phyloP scores from a whole-genome alignment of 169 alveolate species.

The Cryptosporidium ryanae region DNA sequence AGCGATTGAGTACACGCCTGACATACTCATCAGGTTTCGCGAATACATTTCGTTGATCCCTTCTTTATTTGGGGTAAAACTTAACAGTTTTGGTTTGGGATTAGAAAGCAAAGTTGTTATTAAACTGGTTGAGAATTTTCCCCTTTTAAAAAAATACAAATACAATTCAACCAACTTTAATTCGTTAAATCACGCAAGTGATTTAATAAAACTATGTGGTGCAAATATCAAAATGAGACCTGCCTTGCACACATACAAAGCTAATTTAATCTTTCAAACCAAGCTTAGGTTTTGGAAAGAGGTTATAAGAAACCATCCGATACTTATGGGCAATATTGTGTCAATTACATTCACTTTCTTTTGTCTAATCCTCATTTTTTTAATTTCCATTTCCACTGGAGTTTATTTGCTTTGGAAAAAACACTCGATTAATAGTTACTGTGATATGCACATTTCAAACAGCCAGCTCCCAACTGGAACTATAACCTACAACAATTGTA shows the following conservation, averaged over 20 bases:
- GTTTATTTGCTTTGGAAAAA: slow-evolving; percentile 40
- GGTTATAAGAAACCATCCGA: slow-evolving; percentile 40
- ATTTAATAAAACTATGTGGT: slow-evolving; percentile 28
- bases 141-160: slow-evolving; percentile 6
- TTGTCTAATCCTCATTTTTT: not conserved
- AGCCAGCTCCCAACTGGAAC: slow-evolving; percentile 60
- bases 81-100: slow-evolving; percentile 29
- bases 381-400: slow-evolving; percentile 17
- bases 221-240: slow-evolving; percentile 55
- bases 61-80: slow-evolving; percentile 28
- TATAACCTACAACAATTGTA: slow-evolving; percentile 31
- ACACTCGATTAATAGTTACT: slow-evolving; percentile 6
- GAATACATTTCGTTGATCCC: slow-evolving; percentile 34
- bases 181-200: not conserved
- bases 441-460: slow-evolving; percentile 22
- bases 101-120: slow-evolving; percentile 8
- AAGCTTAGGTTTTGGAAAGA: slow-evolving; percentile 52
- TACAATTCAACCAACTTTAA: not conserved
- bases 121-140: slow-evolving; percentile 43
- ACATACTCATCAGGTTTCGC: slow-evolving; percentile 4
- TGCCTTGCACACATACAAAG: slow-evolving; percentile 23
- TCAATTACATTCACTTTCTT: slow-evolving; percentile 2
- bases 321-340: slow-evolving; percentile 34
- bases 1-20: slow-evolving; percentile 25
- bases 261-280: slow-evolving; percentile 40